Evolutionary conservation across 2,329 filamentous ascomycete species (phyloP), one percentile per base, ranked within the genome.

Genomic region (Macrophomina tecta): DNA sequence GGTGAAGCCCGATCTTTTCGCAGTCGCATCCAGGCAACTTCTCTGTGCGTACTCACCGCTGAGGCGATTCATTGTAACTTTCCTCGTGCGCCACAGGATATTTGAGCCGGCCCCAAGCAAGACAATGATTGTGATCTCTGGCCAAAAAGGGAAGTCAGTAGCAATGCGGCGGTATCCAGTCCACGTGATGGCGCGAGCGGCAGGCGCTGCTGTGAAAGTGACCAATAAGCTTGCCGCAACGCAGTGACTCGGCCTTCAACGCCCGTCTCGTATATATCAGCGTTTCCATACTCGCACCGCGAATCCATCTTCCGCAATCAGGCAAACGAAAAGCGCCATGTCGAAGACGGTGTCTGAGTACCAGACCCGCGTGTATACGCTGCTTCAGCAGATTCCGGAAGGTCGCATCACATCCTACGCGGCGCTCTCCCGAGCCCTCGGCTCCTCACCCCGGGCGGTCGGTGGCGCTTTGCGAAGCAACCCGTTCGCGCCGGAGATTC

Each of bases 321-420:
- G 8, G 11, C 11, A 38, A 8, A 7, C 36, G 2, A 38, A 38
- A 38, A 38, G 7, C 11, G 66, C 11, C 60, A 68, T 67, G 66
- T 65, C 18, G 73, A 72, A 68, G 74, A 78, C 58, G 75, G 65
- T 67, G 14, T 53, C 77, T 18, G 71, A 72, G 55, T 80, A 75
- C 63, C 78, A 80, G 65, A 74, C 76, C 53, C 79, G 78, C 56
- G 84, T 96, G 69, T 94, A 93, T 81, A 80, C 84, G 1, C 84
- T 90, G 4, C 86, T 96, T 3, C 89, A 90, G 74, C 91, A 93
- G 74, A 91, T 97, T 68, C 93, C 93, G 0, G 78, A 80, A 16
- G 93, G 93, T 38, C 83, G 83, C 64, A 90, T 93, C 73, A 92
- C 91, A 0, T 94, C 92, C 0, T 96, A 97, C 79, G 90, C 86